A percentile compares a stretch with the other conserved stretches of the same genome.
Evolutionary conservation across 1,139 yeast genomes (phyloP).

Genomic region (Schizosaccharomyces versatilis): DNA sequence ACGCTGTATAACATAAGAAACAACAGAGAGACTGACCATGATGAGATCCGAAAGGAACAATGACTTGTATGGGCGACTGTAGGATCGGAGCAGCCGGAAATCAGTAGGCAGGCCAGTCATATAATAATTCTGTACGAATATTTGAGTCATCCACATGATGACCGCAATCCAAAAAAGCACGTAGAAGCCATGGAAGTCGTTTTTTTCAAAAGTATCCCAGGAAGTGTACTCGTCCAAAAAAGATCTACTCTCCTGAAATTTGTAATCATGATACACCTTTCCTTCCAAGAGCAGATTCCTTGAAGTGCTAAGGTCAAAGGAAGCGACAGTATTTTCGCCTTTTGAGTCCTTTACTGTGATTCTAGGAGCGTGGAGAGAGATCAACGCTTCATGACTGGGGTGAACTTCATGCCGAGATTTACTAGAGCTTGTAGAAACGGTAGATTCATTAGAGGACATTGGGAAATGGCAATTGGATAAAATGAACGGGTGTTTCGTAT

Average conservation of each 20-base stretch:
- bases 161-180: conserved; percentile 9
- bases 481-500: too few species aligned
- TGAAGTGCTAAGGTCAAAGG: conserved; percentile 23
- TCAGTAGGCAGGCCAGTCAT: conserved; percentile 5
- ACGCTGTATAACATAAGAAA: conserved; percentile 29
- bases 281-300: conserved; percentile 27
- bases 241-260: conserved; percentile 12
- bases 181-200: conserved; percentile 8
- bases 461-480: too few species aligned
- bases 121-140: conserved; percentile 5
- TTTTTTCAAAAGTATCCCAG: neutral
- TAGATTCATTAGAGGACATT: too few species aligned
- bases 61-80: conserved; percentile 25
- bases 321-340: neutral
- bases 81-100: neutral
- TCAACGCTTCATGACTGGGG: too few species aligned
- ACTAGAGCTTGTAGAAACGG: too few species aligned
- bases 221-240: neutral
- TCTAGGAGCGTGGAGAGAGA: too few species aligned
- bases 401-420: too few species aligned
- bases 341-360: neutral
- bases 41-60: conserved; percentile 38
- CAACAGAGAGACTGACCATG: conserved; percentile 40
- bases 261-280: conserved; percentile 24
- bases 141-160: conserved; percentile 4